Percentiles rank a stretch among this genome's conserved stretches.
Conservation (phyloP, 768 basidiomycete species). For the Gyrodon lividus region DNA sequence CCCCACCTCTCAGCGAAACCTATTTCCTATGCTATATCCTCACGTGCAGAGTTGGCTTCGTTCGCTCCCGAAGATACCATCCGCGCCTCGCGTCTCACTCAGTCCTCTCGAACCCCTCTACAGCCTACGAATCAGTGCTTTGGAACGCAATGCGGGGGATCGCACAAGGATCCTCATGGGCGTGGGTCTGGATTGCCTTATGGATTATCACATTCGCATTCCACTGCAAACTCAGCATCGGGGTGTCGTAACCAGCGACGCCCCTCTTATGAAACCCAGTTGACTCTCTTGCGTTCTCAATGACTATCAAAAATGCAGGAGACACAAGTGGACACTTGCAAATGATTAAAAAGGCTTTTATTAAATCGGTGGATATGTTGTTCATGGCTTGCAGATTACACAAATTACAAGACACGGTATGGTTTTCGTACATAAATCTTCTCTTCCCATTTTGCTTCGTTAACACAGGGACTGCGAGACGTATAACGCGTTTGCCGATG, state of each 20-base stretch:
- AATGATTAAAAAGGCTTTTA: conserved; percentile 14
- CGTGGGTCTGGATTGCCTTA: conserved; percentile 8
- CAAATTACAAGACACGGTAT: conserved; percentile 11
- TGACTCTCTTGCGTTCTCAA: conserved; percentile 6
- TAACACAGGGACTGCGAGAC: not conserved
- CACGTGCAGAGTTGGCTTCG: conserved; percentile 36
- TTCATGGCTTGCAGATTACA: conserved; percentile 14
- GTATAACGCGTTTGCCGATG: conserved; percentile 5
- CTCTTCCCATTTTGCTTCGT: conserved; percentile 14
- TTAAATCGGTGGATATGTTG: conserved; percentile 13
- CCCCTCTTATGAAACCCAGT: conserved; percentile 8
- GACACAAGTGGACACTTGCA: not conserved
- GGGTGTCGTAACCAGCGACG: conserved; percentile 12
- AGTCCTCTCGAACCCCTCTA: conserved; percentile 21
- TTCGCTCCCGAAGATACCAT: conserved; percentile 41
- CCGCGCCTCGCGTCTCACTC: conserved; percentile 31
- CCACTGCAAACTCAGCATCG: conserved; percentile 13
- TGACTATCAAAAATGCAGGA: not conserved
- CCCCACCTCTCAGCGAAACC: conserved; percentile 4
- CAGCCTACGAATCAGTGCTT: conserved; percentile 28
- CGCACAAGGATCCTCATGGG: conserved; percentile 11
- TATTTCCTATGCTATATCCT: conserved; percentile 33
- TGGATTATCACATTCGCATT: not conserved
- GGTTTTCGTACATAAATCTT: not conserved
- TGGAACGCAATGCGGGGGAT: conserved; percentile 2